Percentiles rank a stretch among this genome's conserved stretches.
Conservation (phyloP, 2,329 filamentous ascomycete genomes). For the Chaetomium sp. region DNA sequence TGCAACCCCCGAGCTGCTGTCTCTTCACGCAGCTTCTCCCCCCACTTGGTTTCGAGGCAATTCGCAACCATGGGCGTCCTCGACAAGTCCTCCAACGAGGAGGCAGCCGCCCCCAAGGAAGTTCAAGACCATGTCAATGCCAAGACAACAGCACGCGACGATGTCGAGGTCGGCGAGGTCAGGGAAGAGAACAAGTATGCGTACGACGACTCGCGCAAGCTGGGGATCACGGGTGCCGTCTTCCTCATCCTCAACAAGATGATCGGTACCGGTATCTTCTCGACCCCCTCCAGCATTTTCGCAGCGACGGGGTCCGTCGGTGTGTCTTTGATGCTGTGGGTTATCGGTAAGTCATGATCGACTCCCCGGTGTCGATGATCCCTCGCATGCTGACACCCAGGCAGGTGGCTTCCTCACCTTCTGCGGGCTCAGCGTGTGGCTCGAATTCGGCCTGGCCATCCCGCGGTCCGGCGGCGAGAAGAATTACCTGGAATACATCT, state of each 20-base stretch:
- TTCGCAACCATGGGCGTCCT: slow-evolving; percentile 25
- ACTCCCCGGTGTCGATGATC: slow-evolving; percentile 23
- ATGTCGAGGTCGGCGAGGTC: slow-evolving; percentile 30
- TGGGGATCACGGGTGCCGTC: slow-evolving; percentile 55
- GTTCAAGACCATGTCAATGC: slow-evolving; percentile 14
- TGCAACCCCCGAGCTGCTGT: background rate
- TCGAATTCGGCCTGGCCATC: slow-evolving; percentile 65
- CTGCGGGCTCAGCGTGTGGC: slow-evolving; percentile 60
- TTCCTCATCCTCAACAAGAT: slow-evolving; percentile 62
- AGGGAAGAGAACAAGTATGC: slow-evolving; percentile 33
- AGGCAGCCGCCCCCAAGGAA: slow-evolving; percentile 18
- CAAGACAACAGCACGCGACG: slow-evolving; percentile 2
- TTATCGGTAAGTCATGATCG: slow-evolving; percentile 28
- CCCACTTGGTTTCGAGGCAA: background rate
- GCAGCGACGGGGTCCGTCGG: slow-evolving; percentile 57
- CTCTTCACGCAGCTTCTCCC: background rate
- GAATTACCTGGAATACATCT: slow-evolving; percentile 66
- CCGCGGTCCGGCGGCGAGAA: slow-evolving; percentile 66
- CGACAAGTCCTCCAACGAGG: slow-evolving; percentile 27
- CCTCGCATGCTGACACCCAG: background rate
- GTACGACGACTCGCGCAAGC: slow-evolving; percentile 40
- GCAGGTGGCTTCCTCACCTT: slow-evolving; percentile 54
- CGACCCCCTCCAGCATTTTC: slow-evolving; percentile 57
- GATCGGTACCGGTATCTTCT: slow-evolving; percentile 62
- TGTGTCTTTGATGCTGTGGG: slow-evolving; percentile 44